Conservation (phyloP, 2,329 filamentous ascomycete genomes). For the Eutypella sp. region DNA sequence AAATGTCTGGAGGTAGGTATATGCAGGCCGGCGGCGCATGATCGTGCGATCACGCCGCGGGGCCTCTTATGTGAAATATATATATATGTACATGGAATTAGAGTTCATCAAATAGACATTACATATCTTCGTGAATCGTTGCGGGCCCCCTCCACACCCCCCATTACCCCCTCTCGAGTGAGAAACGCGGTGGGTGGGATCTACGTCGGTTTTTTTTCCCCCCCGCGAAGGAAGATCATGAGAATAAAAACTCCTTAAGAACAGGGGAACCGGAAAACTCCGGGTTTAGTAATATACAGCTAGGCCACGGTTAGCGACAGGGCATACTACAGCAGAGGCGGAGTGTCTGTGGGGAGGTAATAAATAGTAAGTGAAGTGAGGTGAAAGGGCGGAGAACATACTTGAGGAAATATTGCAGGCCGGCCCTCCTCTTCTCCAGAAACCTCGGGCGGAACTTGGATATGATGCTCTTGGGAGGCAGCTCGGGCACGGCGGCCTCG, state of each 20-base stretch:
- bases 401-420: slow-evolving; percentile 92
- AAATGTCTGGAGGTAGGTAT: too few relatives aligned
- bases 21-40: too few relatives aligned
- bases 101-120: too few relatives aligned
- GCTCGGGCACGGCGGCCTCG: slow-evolving; percentile 75
- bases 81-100: too few relatives aligned
- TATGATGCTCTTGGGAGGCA: slow-evolving; percentile 88
- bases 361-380: slow-evolving; percentile 4
- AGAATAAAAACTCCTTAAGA: slow-evolving; percentile 84
- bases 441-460: slow-evolving; percentile 82
- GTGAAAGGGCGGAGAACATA: slow-evolving; percentile 38
- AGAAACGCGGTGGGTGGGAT: too few relatives aligned
- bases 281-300: slow-evolving; percentile 86
- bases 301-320: slow-evolving; percentile 32
- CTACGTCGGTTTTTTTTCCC: too few relatives aligned
- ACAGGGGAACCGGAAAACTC: slow-evolving; percentile 91
- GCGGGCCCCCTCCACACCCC: too few relatives aligned
- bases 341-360: background rate
- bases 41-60: too few relatives aligned
- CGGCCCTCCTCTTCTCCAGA: slow-evolving; percentile 75
- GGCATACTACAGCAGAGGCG: background rate
- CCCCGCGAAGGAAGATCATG: too few relatives aligned
- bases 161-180: too few relatives aligned
- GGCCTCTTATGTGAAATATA: too few relatives aligned
- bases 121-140: too few relatives aligned